These are phyloP conservation scores for Tephrocybe rancida DNA, from an alignment of 768 basidiomycete species.

Conservation along the genomic window DNA sequence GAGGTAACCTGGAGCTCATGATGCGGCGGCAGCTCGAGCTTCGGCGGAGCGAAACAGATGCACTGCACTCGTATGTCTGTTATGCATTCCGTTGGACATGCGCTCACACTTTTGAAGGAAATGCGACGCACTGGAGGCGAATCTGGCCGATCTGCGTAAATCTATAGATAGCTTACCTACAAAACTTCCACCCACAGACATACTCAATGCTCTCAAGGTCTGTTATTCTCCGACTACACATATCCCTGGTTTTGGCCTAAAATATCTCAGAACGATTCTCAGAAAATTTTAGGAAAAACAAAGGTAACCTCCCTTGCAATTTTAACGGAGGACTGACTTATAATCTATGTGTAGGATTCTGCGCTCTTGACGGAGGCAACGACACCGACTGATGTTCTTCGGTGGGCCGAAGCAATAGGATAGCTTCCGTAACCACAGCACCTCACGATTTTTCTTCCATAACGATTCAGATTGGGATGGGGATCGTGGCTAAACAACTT, in stretches of 20 bases:
- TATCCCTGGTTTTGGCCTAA: too few relatives aligned
- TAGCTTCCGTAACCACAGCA: slow-evolving; percentile 6
- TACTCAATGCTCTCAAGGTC: not conserved
- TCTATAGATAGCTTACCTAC: slow-evolving; percentile 24
- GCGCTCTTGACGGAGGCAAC: slow-evolving; percentile 3
- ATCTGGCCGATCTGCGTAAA: slow-evolving; percentile 56
- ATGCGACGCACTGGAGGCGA: slow-evolving; percentile 71
- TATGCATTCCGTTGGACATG: not conserved
- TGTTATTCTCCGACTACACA: not conserved
- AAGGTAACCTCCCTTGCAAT: not conserved
- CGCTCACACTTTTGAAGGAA: slow-evolving; percentile 43
- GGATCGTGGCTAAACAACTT: too few relatives aligned
- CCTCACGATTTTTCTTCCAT: too few relatives aligned
- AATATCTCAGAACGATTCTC: not conserved
- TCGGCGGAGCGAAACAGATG: slow-evolving; percentile 69
- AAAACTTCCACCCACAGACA: not conserved
- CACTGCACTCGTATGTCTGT: slow-evolving; percentile 64
- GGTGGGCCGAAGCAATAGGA: slow-evolving; percentile 58
- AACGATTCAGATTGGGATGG: too few relatives aligned
- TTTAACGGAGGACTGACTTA: not conserved
- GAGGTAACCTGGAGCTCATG: slow-evolving; percentile 80
- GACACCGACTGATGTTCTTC: slow-evolving; percentile 45
- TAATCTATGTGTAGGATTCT: not conserved
- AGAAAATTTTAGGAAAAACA: not conserved
- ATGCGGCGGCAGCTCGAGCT: slow-evolving; percentile 79